A percentile compares a stretch with the other conserved stretches of the same genome.
Evolutionary conservation across 768 basidiomycete species (phyloP).

Genomic region (Termitomyces sp.): DNA sequence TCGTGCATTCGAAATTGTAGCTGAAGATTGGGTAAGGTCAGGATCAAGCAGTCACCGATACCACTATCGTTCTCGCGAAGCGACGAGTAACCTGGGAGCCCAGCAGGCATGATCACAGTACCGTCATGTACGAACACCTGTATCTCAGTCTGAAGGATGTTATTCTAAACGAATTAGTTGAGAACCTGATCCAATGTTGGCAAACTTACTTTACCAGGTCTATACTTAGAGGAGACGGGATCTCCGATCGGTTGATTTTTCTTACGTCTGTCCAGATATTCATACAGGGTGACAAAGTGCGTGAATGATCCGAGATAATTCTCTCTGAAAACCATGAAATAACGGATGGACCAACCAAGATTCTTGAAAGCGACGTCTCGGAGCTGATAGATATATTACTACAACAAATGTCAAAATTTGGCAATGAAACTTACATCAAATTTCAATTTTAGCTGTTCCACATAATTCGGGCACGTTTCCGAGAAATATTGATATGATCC

Average conservation of each 20-base stretch:
- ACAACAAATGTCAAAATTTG: background rate
- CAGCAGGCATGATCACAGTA: constrained; percentile 58
- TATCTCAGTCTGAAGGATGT: constrained; percentile 75
- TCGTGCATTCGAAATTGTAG: constrained; percentile 78
- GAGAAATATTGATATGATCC: constrained; percentile 75
- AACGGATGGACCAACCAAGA: constrained; percentile 84
- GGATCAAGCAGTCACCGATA: constrained; percentile 48
- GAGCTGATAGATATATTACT: constrained; percentile 26
- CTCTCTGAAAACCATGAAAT: constrained; percentile 83
- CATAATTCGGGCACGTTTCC: constrained; percentile 57
- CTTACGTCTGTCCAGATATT: constrained; percentile 71
- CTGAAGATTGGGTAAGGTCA: constrained; percentile 64
- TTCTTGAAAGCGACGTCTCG: constrained; percentile 56
- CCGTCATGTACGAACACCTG: constrained; percentile 45
- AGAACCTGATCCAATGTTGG: background rate
- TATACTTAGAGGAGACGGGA: constrained; percentile 73
- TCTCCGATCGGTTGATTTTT: constrained; percentile 66
- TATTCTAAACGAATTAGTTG: constrained; percentile 45
- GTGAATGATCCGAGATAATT: constrained; percentile 96
- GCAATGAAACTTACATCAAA: constrained; percentile 43
- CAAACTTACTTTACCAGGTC: constrained; percentile 64
- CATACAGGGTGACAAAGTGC: constrained; percentile 82
- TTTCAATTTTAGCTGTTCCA: constrained; percentile 72
- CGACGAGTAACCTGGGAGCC: constrained; percentile 56
- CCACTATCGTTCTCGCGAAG: constrained; percentile 24